These are phyloP conservation scores for Phaeolepiota aurea DNA, from an alignment of 768 basidiomycete species.

Conservation along the genomic window DNA sequence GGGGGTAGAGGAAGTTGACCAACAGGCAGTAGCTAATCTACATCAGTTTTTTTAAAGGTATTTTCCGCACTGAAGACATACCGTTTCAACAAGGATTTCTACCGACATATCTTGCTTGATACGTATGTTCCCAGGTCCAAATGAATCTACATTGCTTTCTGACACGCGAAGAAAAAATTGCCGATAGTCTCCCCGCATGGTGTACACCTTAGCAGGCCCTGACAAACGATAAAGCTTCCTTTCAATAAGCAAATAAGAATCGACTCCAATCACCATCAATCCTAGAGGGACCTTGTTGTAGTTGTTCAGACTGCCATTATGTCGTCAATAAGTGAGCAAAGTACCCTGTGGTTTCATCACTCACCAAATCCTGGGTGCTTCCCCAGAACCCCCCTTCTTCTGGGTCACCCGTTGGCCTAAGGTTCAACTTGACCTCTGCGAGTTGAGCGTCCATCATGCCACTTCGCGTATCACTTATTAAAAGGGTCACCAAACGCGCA, in stretches of 20 bases:
- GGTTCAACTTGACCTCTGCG: constrained; percentile 57
- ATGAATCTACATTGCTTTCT: constrained; percentile 41
- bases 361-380: constrained; percentile 53
- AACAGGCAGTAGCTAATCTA: too few species aligned
- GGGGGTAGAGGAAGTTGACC: neutral
- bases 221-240: too few species aligned
- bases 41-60: too few species aligned
- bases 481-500: constrained; percentile 52
- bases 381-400: constrained; percentile 59
- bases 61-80: too few species aligned
- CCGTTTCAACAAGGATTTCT: constrained; percentile 50
- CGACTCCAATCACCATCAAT: constrained; percentile 62
- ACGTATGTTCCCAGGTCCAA: constrained; percentile 46
- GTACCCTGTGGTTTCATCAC: constrained; percentile 7
- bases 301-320: constrained; percentile 33
- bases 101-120: constrained; percentile 47
- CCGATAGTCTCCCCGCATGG: constrained; percentile 57
- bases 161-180: constrained; percentile 62
- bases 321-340: too few species aligned
- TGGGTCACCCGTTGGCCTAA: constrained; percentile 36
- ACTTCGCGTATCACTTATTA: constrained; percentile 57
- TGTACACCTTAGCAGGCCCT: constrained; percentile 67
- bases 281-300: constrained; percentile 55
- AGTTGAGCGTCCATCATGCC: constrained; percentile 47
- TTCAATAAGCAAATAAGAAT: too few species aligned